Evolutionary conservation across 2,329 filamentous ascomycete genomes (phyloP).

Genomic region (Clonostachys sp.): DNA sequence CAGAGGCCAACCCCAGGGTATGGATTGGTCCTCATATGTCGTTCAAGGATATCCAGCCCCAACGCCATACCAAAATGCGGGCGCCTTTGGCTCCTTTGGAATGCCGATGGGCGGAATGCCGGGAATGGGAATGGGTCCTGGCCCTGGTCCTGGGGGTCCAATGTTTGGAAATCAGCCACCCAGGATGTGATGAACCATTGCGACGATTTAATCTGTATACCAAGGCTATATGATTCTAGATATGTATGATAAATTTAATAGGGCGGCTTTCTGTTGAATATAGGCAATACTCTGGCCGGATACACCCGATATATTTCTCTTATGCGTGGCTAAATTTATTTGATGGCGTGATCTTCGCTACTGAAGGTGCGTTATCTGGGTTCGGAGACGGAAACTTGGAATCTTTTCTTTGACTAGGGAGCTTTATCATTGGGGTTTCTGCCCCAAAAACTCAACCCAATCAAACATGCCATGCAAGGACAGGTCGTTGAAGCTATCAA

Average conservation of each 20-base stretch:
- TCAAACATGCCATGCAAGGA: conserved; percentile 23
- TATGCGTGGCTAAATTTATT: too few relatives aligned
- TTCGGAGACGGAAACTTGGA: too few relatives aligned
- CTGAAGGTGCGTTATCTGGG: too few relatives aligned
- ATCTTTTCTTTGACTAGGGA: too few relatives aligned
- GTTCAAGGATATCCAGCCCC: conserved; percentile 33
- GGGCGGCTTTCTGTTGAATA: not conserved
- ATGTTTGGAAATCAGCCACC: conserved; percentile 17
- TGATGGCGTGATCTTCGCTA: too few relatives aligned
- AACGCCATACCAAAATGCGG: conserved; percentile 14
- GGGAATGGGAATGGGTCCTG: conserved; percentile 7
- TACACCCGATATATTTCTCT: too few relatives aligned
- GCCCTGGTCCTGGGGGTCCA: conserved; percentile 10
- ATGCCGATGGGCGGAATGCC: conserved; percentile 8
- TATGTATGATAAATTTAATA: not conserved
- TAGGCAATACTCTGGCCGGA: too few relatives aligned
- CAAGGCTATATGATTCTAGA: too few relatives aligned
- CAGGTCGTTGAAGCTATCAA: conserved; percentile 22
- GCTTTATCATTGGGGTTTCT: conserved; percentile 18
- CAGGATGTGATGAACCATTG: too few relatives aligned
- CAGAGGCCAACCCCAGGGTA: conserved; percentile 14
- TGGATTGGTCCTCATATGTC: conserved; percentile 43
- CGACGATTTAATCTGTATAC: too few relatives aligned
- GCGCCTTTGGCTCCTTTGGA: conserved; percentile 14
- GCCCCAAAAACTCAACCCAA: conserved; percentile 30